phyloP scores from a whole-genome alignment of 1,284 basidiomycete species.

The Melanopsichium pennsylvanicum region DNA sequence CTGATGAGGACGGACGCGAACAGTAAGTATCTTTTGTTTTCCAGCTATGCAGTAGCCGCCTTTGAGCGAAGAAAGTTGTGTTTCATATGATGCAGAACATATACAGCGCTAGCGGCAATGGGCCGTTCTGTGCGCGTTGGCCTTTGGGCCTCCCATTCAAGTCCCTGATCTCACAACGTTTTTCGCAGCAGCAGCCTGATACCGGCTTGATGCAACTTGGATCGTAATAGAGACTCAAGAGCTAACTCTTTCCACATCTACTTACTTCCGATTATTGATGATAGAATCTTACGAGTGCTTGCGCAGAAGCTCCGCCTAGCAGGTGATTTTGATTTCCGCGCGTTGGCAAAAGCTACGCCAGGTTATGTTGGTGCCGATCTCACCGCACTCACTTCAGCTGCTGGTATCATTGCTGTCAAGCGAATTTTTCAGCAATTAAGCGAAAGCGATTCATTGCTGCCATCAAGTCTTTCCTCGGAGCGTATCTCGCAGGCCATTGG shows the following conservation, averaged over 20 bases:
- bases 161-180: conserved; percentile 40
- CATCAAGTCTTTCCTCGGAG: conserved; percentile 20
- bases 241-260: conserved; percentile 8
- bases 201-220: not conserved
- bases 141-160: conserved; percentile 56
- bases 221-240: not conserved
- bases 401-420: conserved; percentile 94
- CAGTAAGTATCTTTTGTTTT: conserved; percentile 72
- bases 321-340: conserved; percentile 85
- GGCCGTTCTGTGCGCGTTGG: conserved; percentile 42
- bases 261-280: not conserved
- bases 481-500: conserved; percentile 38
- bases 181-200: conserved; percentile 1
- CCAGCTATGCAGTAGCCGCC: conserved; percentile 72
- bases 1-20: conserved; percentile 77
- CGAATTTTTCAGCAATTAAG: conserved; percentile 83
- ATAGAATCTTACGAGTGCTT: conserved; percentile 60
- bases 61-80: conserved; percentile 4
- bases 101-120: conserved; percentile 49
- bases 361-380: conserved; percentile 97
- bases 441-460: conserved; percentile 50
- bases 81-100: conserved; percentile 44
- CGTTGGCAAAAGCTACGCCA: conserved; percentile 89
- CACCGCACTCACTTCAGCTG: conserved; percentile 86
- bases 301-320: conserved; percentile 50